Percentiles rank a stretch among this genome's conserved stretches.
phyloP scores from a whole-genome alignment of 1,284 basidiomycete genomes.

The Rhodotorula sp. region DNA sequence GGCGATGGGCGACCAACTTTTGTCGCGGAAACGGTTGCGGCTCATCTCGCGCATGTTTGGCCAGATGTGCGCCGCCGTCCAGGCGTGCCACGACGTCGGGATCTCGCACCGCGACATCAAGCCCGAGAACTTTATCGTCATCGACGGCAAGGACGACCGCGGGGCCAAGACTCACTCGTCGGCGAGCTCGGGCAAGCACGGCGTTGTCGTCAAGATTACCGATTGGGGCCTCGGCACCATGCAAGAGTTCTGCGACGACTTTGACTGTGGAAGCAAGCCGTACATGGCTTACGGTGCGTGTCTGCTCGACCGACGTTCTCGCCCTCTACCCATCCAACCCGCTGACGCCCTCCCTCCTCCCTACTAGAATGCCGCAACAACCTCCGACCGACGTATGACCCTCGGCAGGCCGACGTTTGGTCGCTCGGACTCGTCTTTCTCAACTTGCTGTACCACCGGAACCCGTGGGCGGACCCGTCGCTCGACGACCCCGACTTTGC shows the following conservation, averaged over 20 bases:
- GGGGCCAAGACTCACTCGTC: slow-evolving; percentile 5
- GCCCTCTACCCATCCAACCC: too few relatives aligned
- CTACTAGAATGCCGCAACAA: slow-evolving; percentile 91
- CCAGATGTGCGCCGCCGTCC: slow-evolving; percentile 97
- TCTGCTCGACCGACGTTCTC: background rate
- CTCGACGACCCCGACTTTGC: slow-evolving; percentile 72
- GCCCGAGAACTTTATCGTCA: slow-evolving; percentile 61
- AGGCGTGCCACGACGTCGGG: slow-evolving; percentile 87
- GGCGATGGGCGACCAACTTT: slow-evolving; percentile 73
- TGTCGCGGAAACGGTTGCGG: slow-evolving; percentile 80
- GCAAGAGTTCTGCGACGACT: slow-evolving; percentile 83
- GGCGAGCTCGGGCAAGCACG: slow-evolving; percentile 22
- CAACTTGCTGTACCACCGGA: slow-evolving; percentile 98
- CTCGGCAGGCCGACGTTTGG: slow-evolving; percentile 96
- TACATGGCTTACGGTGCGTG: slow-evolving; percentile 93
- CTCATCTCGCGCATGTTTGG: slow-evolving; percentile 95
- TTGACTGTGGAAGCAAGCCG: slow-evolving; percentile 97
- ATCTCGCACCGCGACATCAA: slow-evolving; percentile 98
- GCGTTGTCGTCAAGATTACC: slow-evolving; percentile 78
- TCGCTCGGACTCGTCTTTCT: slow-evolving; percentile 97
- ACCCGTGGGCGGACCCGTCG: slow-evolving; percentile 94
- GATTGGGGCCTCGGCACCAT: slow-evolving; percentile 96
- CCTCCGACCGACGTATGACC: slow-evolving; percentile 85
- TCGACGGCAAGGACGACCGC: slow-evolving; percentile 62
- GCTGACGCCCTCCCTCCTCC: too few relatives aligned